Conservation (phyloP, 805 yeast species). For the Blastobotrys peoriensis region DNA sequence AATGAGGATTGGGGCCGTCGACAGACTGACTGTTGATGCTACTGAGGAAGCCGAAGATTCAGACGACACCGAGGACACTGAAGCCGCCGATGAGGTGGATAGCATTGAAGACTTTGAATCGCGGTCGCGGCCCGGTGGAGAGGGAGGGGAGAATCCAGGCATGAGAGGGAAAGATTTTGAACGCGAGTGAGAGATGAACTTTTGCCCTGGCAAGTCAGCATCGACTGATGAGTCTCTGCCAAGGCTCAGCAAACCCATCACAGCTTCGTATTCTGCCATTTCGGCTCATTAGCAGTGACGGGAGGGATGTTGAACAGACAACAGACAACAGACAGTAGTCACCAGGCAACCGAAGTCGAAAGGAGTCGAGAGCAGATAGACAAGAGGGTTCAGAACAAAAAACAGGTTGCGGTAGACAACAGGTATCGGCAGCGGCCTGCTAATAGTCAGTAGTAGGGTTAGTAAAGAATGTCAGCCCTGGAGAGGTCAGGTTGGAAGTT, state of each 20-base stretch:
- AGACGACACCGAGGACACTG: neutral
- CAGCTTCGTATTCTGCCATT: slow-evolving; percentile 22
- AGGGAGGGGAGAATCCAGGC: neutral
- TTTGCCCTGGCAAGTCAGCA: slow-evolving; percentile 1
- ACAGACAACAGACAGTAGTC: neutral
- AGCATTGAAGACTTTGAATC: slow-evolving; percentile 1
- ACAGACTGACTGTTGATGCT: neutral
- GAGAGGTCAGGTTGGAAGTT: no score
- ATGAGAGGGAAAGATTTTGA: neutral
- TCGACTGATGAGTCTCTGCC: slow-evolving; percentile 5
- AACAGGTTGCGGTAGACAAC: no score
- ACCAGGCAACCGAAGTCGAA: no score
- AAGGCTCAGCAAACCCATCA: slow-evolving; percentile 19
- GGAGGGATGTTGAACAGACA: neutral
- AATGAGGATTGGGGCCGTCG: neutral
- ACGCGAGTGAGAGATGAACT: neutral
- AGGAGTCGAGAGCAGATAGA: no score
- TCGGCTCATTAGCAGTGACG: no score
- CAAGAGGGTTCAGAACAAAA: no score
- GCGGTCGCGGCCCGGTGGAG: slow-evolving; percentile 1
- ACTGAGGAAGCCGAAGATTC: neutral
- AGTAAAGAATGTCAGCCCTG: no score
- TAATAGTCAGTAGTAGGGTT: no score
- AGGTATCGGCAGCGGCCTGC: no score
- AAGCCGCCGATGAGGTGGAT: neutral